These are phyloP conservation scores for Rhizophlyctis rosea DNA, from an alignment of 192 early-diverging fungal species.

Conservation along the genomic window DNA sequence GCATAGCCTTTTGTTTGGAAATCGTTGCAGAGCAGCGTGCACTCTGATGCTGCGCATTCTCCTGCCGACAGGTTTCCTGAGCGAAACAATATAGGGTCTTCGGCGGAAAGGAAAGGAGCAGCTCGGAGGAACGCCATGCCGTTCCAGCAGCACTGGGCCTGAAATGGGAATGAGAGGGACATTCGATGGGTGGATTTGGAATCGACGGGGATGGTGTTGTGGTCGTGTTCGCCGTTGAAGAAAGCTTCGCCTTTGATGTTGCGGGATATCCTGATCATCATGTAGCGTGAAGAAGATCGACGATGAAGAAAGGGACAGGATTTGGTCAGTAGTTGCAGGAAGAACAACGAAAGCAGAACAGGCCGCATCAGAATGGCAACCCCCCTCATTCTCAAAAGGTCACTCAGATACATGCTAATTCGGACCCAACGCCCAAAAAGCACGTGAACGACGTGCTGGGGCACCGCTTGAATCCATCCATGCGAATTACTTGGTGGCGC, in stretches of 20 bases:
- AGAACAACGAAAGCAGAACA: too few species aligned
- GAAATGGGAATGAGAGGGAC: slow-evolving; percentile 32
- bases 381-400: too few species aligned
- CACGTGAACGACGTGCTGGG: too few species aligned
- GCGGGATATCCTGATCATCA: neutral
- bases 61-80: slow-evolving; percentile 23
- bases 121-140: slow-evolving; percentile 42
- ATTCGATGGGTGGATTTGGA: slow-evolving; percentile 7
- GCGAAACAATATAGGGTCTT: slow-evolving; percentile 10
- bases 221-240: neutral
- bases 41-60: slow-evolving; percentile 52
- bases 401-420: too few species aligned
- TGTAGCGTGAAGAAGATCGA: too few species aligned
- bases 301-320: too few species aligned
- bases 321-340: too few species aligned
- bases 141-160: slow-evolving; percentile 54
- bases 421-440: too few species aligned
- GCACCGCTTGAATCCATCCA: too few species aligned
- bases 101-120: slow-evolving; percentile 24
- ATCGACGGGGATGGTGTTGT: neutral
- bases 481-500: too few species aligned
- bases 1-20: slow-evolving; percentile 33
- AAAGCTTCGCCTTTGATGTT: neutral
- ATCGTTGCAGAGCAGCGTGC: slow-evolving; percentile 49
- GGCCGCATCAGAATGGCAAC: too few species aligned